Evolutionary conservation across 176 grass and related monocot species (phyloP).

Genomic region (Dendrocalamus sinicus): DNA sequence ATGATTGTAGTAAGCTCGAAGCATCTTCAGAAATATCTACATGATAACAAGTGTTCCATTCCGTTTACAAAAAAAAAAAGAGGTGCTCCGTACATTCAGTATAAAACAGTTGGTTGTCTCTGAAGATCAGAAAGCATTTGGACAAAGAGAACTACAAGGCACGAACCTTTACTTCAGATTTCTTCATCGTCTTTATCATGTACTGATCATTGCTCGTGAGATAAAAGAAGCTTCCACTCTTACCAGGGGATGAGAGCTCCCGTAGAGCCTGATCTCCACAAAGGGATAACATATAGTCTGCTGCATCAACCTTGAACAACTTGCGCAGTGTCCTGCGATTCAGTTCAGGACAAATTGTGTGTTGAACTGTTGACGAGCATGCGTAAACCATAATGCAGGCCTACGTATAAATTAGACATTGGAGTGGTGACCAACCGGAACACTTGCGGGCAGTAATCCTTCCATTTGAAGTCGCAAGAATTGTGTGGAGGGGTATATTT

Average conservation of each 20-base stretch:
- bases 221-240: constrained; percentile 99
- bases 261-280: constrained; percentile 90
- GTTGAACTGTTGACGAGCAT: constrained; percentile 2
- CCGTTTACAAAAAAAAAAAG: too few species aligned
- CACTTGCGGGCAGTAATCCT: constrained; percentile 94
- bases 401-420: constrained; percentile 2
- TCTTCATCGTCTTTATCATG: constrained; percentile 99
- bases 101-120: neutral
- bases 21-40: constrained; percentile 94
- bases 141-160: neutral
- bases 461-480: constrained; percentile 97
- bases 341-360: constrained; percentile 30
- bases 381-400: neutral
- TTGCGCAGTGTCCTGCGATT: constrained; percentile 81
- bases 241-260: constrained; percentile 90
- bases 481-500: constrained; percentile 95
- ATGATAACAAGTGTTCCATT: constrained; percentile 31
- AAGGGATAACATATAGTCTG: constrained; percentile 96
- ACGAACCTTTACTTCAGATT: constrained; percentile 97
- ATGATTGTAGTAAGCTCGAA: constrained; percentile 96
- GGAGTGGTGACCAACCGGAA: constrained; percentile 69
- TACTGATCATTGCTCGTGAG: constrained; percentile 85
- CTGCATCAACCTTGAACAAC: constrained; percentile 93
- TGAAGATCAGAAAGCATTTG: constrained; percentile 23
- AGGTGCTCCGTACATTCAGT: neutral